Evolutionary conservation across 768 basidiomycete genomes (phyloP), one percentile per base, ranked within the genome.

Genomic region (Panaeolus cyanescens): DNA sequence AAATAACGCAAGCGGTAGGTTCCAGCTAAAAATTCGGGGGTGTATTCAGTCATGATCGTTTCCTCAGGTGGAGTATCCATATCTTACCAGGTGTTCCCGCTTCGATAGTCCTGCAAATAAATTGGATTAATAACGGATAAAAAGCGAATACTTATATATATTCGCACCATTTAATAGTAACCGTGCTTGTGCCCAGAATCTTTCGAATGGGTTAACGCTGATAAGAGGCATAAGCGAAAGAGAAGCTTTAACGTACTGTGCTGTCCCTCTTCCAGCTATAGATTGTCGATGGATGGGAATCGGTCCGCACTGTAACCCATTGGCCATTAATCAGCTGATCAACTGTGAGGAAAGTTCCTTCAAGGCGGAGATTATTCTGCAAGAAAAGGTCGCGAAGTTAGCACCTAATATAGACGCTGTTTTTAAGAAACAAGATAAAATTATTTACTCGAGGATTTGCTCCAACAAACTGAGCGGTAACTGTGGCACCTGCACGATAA

Each of bases 281-380:
- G 19, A 78, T 80, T 1, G 91, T 92, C 4, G 89, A 91, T 31
- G 90, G 90, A 71, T 92, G 91, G 19, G 91, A 92, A 73, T 93
- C 92, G 13, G 88, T 86, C 56, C 86, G 80, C 32, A 88, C 83
- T 0, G 80, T 69, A 61, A 62, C 75, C 90, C 89, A 93, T 56
- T 75, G 70, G 30, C 77, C 79, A 15, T 75, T 68, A 6, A 79
- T 72, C 32, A 80, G 71, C 55, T 77, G 81, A 61, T 92, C 89
- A 37, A 93, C 82, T 1, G 80, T 84, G 42, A 93, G 74, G 79
- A 90, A 92, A 1, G 90, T 91, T 42, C 79, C 80, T 67, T 91
- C 90, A 10, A 92, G 78, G 22, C 85, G 84, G 32, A 92, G 81
- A 68, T 93, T 92, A 67, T 93, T 93, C 90, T 92, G 63, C 31